A percentile compares a stretch with the other conserved stretches of the same genome.
Conservation (phyloP, 2,329 filamentous ascomycete genomes). For the Fusarium tupiense region DNA sequence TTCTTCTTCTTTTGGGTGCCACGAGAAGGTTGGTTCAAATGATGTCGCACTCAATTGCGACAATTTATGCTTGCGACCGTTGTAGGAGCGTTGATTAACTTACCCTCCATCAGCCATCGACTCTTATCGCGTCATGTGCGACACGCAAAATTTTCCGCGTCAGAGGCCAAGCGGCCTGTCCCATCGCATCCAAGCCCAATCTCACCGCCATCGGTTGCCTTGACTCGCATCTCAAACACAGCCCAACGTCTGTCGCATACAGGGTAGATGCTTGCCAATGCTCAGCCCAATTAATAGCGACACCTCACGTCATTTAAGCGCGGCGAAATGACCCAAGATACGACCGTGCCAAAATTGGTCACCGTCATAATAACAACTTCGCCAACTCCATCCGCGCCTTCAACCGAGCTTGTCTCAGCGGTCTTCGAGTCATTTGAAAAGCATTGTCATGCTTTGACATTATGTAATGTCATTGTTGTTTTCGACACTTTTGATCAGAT, state of each 20-base stretch:
- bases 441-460: conserved; percentile 53
- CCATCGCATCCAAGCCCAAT: background rate
- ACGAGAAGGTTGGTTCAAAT: background rate
- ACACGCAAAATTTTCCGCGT: conserved; percentile 13
- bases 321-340: conserved; percentile 14
- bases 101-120: background rate
- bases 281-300: background rate
- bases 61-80: background rate
- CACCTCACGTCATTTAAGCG: background rate
- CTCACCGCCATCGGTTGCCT: conserved; percentile 10
- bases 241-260: background rate
- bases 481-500: conserved; percentile 64
- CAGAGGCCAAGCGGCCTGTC: conserved; percentile 17
- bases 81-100: background rate
- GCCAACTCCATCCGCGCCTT: conserved; percentile 63
- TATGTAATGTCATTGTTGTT: conserved; percentile 60
- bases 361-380: conserved; percentile 63
- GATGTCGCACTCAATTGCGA: background rate
- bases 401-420: conserved; percentile 60
- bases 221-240: background rate
- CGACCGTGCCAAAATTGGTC: conserved; percentile 8
- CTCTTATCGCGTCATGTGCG: background rate
- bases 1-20: background rate
- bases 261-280: conserved; percentile 16
- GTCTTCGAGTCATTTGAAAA: conserved; percentile 57